phyloP scores from a whole-genome alignment of 2,329 filamentous ascomycete genomes.

The Tolypocladium inflatum region DNA sequence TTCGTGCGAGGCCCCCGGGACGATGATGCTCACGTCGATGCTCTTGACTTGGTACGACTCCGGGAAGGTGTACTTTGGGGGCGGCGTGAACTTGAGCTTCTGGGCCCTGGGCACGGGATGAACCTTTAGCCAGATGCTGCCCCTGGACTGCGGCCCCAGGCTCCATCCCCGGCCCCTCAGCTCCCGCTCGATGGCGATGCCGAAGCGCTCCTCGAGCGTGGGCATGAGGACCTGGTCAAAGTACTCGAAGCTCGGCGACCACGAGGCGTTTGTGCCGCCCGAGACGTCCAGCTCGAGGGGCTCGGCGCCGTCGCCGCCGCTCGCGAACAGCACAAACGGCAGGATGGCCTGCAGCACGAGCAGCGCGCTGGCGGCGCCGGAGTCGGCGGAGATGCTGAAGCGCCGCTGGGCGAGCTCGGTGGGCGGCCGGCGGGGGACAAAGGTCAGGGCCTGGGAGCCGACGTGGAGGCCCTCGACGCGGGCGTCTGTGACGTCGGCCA shows the following conservation, averaged over 20 bases:
- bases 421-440: conserved; percentile 30
- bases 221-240: conserved; percentile 52
- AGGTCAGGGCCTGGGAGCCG: conserved; percentile 40
- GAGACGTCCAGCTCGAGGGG: conserved; percentile 40
- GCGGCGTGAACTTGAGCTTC: conserved; percentile 24
- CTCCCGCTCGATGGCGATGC: conserved; percentile 33
- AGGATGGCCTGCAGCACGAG: conserved; percentile 52
- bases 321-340: conserved; percentile 47
- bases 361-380: conserved; percentile 42
- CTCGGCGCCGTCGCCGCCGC: conserved; percentile 28
- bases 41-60: conserved; percentile 26
- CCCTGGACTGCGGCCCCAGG: conserved; percentile 28
- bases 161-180: conserved; percentile 43
- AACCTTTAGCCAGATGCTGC: conserved; percentile 33
- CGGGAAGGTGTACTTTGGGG: conserved; percentile 10
- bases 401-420: conserved; percentile 28
- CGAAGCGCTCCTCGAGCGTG: conserved; percentile 39
- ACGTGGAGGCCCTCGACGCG: conserved; percentile 39
- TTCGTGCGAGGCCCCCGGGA: conserved; percentile 33
- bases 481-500: conserved; percentile 42
- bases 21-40: conserved; percentile 42
- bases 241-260: conserved; percentile 51
- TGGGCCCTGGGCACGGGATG: conserved; percentile 21
- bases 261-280: conserved; percentile 51
- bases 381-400: conserved; percentile 39